Percentiles rank a stretch among this genome's conserved stretches.
These are phyloP conservation scores for Gonium pectorale DNA, from an alignment of 139 green algal genomes.

Conservation along the genomic window DNA sequence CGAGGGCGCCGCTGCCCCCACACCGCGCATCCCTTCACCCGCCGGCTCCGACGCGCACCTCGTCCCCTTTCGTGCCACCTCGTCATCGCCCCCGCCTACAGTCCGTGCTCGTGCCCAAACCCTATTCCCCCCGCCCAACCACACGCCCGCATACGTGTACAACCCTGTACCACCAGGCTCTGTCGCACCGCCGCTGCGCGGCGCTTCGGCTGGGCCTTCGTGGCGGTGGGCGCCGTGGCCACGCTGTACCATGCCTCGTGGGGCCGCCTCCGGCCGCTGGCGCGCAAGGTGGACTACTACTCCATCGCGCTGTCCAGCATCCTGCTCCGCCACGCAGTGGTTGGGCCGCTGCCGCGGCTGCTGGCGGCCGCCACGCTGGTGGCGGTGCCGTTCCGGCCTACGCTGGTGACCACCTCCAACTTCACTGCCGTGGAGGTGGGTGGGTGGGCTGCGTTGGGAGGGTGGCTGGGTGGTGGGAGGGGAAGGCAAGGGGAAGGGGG, in stretches of 20 bases:
- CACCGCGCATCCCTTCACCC: too few relatives aligned
- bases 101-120: too few relatives aligned
- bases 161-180: conserved; percentile 6
- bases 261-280: not conserved
- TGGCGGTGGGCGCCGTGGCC: conserved; percentile 14
- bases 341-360: conserved; percentile 6
- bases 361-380: conserved; percentile 50
- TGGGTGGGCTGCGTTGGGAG: too few relatives aligned
- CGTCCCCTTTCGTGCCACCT: too few relatives aligned
- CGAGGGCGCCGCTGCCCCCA: too few relatives aligned
- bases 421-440: conserved; percentile 60
- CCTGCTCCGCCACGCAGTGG: conserved; percentile 16
- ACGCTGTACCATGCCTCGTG: conserved; percentile 25
- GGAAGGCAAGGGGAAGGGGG: too few relatives aligned
- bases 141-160: too few relatives aligned
- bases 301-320: conserved; percentile 5
- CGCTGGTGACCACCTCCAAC: conserved; percentile 57
- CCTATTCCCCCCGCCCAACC: too few relatives aligned
- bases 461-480: too few relatives aligned
- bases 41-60: too few relatives aligned
- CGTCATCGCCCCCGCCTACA: too few relatives aligned
- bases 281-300: conserved; percentile 39
- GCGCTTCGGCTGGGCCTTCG: conserved; percentile 38
- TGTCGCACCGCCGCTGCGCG: conserved; percentile 15
- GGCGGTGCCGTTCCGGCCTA: conserved; percentile 72